Evolutionary conservation across 768 basidiomycete genomes (phyloP), one percentile per base, ranked within the genome.

Genomic region (Tulasnella sp.): DNA sequence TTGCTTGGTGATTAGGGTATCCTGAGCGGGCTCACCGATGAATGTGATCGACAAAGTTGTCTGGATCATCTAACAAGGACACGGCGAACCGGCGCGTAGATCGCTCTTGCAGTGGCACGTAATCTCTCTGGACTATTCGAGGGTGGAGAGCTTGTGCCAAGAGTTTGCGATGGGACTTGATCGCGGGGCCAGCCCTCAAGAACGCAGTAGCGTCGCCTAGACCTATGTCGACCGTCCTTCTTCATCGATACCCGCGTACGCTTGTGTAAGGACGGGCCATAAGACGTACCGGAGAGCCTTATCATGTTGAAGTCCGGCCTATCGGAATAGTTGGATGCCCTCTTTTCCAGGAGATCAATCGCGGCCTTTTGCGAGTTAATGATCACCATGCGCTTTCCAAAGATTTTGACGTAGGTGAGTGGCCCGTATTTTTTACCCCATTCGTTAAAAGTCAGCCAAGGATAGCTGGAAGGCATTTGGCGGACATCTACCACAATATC

Each of bases 321-420:
- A 34, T 71, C 69, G 5, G 70, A 69, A 43, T 70, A 70, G 41
- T 65, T 63, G 22, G 30, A 19, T 0, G 67, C 68, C 11, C 70
- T 62, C 11, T 58, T 63, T 0, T 71, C 70, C 15, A 71, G 54
- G 8, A 71, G 62, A 0, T 69, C 70, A 24, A 60, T 61, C n/a
- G 69, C 68, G 48, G 68, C 34, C 46, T 65, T 63, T 25, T 62
- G 53, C n/a, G 67, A 67, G 64, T 63, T 70, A 5, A 70, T 59
- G 57, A 59, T 59, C 30, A 59, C 12, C 19, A 31, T 49, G 5
- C 25, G 31, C 24, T 38, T 21, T 17, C 57, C 57, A 25, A 30
- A 27, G 17, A 62, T n/a, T 25, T 38, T 45, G n/a, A 59, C 22
- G 49, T 42, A 65, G 38, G 48, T 25, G 12, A 64, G 8, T 25